A percentile compares a stretch with the other conserved stretches of the same genome.
phyloP scores from a whole-genome alignment of 176 grass and related monocot species.

The Ensete ventricosum region DNA sequence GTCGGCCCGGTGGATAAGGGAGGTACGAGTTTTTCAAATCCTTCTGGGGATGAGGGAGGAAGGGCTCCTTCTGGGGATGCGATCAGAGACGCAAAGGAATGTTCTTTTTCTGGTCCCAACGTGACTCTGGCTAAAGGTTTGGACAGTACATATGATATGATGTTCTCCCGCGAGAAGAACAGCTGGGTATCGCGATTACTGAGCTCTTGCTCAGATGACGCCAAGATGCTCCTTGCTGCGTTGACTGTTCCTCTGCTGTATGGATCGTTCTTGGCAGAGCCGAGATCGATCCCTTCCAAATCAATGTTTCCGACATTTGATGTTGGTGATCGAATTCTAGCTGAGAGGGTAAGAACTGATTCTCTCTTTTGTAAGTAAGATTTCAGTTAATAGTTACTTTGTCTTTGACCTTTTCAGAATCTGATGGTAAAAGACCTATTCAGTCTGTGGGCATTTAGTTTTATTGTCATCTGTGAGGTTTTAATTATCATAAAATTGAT shows the following conservation, averaged over 20 bases:
- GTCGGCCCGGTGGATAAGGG: conserved; percentile 32
- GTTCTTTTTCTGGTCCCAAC: conserved; percentile 8
- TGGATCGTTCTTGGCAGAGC: conserved; percentile 60
- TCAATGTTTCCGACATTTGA: conserved; percentile 98
- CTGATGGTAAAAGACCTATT: too few species aligned
- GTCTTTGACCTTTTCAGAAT: too few species aligned
- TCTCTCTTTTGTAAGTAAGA: background rate
- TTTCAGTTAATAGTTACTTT: too few species aligned
- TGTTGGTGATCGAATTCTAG: conserved; percentile 82
- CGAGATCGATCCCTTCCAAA: conserved; percentile 80
- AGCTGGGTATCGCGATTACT: conserved; percentile 77
- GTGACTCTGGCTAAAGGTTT: background rate
- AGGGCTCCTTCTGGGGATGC: background rate
- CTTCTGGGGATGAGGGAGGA: background rate
- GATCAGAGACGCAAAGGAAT: background rate
- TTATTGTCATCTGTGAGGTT: background rate
- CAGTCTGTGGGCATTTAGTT: too few species aligned
- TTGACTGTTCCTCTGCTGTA: conserved; percentile 80
- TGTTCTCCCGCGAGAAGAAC: conserved; percentile 21
- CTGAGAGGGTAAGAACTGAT: conserved; percentile 61
- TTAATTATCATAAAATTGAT: too few species aligned
- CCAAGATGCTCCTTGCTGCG: conserved; percentile 62
- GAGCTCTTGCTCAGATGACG: conserved; percentile 81
- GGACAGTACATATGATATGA: background rate
- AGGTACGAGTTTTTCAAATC: conserved; percentile 13